These are phyloP conservation scores for Populus euphratica DNA, from an alignment of 345 rosid genomes.

Conservation along the genomic window DNA sequence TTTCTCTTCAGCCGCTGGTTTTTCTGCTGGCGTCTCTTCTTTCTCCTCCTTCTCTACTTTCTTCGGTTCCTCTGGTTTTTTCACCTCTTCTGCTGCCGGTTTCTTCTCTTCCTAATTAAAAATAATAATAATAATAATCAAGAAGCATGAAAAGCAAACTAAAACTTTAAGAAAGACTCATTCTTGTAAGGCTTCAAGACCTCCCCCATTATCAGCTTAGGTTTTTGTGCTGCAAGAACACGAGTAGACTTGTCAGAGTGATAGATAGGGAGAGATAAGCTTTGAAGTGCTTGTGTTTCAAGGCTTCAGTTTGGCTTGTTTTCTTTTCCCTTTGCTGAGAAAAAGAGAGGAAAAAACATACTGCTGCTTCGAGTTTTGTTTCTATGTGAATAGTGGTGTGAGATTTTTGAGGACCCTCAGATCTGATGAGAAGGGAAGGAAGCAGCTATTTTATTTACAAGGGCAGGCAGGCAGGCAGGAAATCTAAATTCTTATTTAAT, in stretches of 20 bases:
- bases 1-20: slow-evolving; percentile 38
- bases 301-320: neutral
- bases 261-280: slow-evolving; percentile 8
- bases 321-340: neutral
- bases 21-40: slow-evolving; percentile 24
- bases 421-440: slow-evolving; percentile 18
- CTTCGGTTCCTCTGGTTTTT: slow-evolving; percentile 38
- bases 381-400: neutral
- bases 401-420: slow-evolving; percentile 16
- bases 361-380: neutral
- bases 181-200: slow-evolving; percentile 20
- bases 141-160: neutral
- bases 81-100: slow-evolving; percentile 33
- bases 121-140: neutral
- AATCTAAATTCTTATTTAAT: neutral
- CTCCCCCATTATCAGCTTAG: slow-evolving; percentile 56
- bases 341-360: neutral
- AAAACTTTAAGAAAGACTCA: neutral
- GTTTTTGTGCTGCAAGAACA: neutral
- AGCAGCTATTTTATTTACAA: neutral
- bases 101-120: slow-evolving; percentile 54
- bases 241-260: neutral
- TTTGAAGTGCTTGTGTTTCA: neutral
- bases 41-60: slow-evolving; percentile 25
- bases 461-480: neutral